A percentile compares a stretch with the other conserved stretches of the same genome.
Evolutionary conservation across 495 filamentous ascomycete species (phyloP).

Genomic region (Diplogelasinospora grovesii): DNA sequence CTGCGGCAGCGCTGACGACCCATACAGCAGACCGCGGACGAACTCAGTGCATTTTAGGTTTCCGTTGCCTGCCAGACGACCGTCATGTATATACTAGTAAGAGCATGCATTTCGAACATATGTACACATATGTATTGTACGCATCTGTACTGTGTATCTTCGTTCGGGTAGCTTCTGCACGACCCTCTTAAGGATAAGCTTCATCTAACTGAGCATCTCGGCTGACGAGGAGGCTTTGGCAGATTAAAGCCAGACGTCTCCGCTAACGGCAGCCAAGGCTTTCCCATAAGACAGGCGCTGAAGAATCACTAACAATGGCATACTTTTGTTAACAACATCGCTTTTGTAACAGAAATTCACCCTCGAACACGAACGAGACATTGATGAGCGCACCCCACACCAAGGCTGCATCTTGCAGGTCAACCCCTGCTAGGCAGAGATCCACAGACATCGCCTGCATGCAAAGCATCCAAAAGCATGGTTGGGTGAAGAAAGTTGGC

Average conservation of each 20-base stretch:
- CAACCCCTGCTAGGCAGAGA: constrained; percentile 19
- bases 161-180: too few species aligned
- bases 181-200: constrained; percentile 3
- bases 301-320: background rate
- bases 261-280: constrained; percentile 10
- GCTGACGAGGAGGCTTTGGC: constrained; percentile 8
- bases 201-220: background rate
- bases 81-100: too few species aligned
- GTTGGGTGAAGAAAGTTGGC: constrained; percentile 16
- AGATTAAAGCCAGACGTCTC: constrained; percentile 2
- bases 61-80: too few species aligned
- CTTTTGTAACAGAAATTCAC: constrained; percentile 22
- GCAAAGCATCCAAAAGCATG: constrained; percentile 20
- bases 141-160: too few species aligned
- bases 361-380: constrained; percentile 6
- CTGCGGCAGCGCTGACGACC: too few species aligned
- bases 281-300: background rate
- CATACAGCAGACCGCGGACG: too few species aligned
- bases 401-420: constrained; percentile 20
- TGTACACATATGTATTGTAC: too few species aligned
- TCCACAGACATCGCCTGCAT: constrained; percentile 31
- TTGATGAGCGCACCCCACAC: constrained; percentile 31
- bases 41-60: too few species aligned
- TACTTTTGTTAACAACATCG: constrained; percentile 9
- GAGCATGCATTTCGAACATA: too few species aligned